A percentile compares a stretch with the other conserved stretches of the same genome.
Conservation (phyloP, 345 rosid species). For the Populus euphratica region DNA sequence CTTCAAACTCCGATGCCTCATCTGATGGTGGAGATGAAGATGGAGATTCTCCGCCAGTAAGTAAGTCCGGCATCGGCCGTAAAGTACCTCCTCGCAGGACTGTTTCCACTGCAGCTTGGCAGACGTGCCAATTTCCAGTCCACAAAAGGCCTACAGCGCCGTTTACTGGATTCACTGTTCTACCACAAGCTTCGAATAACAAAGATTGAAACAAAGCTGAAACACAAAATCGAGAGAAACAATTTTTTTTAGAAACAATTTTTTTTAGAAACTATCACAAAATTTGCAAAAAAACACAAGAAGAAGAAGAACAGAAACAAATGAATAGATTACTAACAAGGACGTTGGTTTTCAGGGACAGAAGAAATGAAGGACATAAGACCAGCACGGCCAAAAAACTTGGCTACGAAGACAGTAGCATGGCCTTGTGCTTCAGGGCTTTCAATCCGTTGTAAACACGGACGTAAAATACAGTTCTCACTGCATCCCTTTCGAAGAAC, state of each 20-base stretch:
- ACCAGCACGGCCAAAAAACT: slow-evolving; percentile 97
- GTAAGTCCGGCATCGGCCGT: slow-evolving; percentile 59
- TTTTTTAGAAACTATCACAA: neutral
- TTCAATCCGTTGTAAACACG: slow-evolving; percentile 90
- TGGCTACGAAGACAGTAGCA: slow-evolving; percentile 96
- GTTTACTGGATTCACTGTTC: slow-evolving; percentile 92
- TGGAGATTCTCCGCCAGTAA: slow-evolving; percentile 33
- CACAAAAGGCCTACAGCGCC: slow-evolving; percentile 92
- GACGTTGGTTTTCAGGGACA: slow-evolving; percentile 83
- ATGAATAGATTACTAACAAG: slow-evolving; percentile 39
- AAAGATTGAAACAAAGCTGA: slow-evolving; percentile 85
- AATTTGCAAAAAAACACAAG: neutral
- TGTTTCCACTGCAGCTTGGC: slow-evolving; percentile 88
- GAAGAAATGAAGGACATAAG: slow-evolving; percentile 94
- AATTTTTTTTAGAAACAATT: neutral
- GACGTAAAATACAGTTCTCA: slow-evolving; percentile 79
- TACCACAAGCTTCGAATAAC: slow-evolving; percentile 87
- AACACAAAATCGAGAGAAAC: neutral
- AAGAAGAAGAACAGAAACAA: too few species aligned
- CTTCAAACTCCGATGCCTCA: slow-evolving; percentile 63
- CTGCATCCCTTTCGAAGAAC: slow-evolving; percentile 97
- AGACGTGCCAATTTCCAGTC: slow-evolving; percentile 87
- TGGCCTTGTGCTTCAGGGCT: slow-evolving; percentile 89
- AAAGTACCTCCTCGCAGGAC: slow-evolving; percentile 77
- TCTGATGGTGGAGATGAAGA: slow-evolving; percentile 41